Base-by-base conservation (phyloP, 148 eudicot genomes). In the Rhododendron williamsianum region DNA sequence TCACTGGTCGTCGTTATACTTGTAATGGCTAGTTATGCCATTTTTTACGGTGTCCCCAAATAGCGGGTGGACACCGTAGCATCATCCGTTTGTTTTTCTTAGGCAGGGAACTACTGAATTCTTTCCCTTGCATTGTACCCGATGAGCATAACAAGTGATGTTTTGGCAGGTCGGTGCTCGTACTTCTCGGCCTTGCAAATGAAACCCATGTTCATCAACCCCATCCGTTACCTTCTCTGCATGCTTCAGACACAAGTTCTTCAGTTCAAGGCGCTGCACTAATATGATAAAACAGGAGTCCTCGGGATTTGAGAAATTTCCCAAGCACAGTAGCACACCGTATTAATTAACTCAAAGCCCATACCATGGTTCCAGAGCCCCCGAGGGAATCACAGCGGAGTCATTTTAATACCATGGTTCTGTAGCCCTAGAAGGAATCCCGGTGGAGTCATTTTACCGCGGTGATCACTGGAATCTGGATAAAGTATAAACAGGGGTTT, bases 161-260 rank as follows among this genome's bases (percentile, higher is more conserved):
- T 73, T 89, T 83, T 84, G 63, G 60, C 94, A 95, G 98, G 83
- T 87, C 95, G 41, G 90, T 91, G n/a, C 89, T 95, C 33, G 85
- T 80, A 38, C 86, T 91, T 85, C 94, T 95, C 30, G 98, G 97
- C 73, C 89, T 95, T 86, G 87, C 86, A 76, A 90, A 85, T 80
- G 96, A 95, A 87, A 54, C 91, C 5, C 88, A 86, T 76, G 11
- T 65, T 83, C 89, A 89, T 80, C 93, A 91, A 83, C 81, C 88
- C 21, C 90, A 80, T 41, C 86, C 33, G 38, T 16, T 84, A 56
- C 21, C 90, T 52, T 81, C 94, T 35, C 51, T 91, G 86, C 90
- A 87, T 78, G 79, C 90, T 30, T 81, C 92, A 0, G 92, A 89
- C 43, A 80, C 90, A 27, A 88, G 89, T 82, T 89, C 92, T 78